Evolutionary conservation across 148 eudicot species (phyloP), one percentile per base, ranked within the genome.

Genomic region (Polygonum maritimum): DNA sequence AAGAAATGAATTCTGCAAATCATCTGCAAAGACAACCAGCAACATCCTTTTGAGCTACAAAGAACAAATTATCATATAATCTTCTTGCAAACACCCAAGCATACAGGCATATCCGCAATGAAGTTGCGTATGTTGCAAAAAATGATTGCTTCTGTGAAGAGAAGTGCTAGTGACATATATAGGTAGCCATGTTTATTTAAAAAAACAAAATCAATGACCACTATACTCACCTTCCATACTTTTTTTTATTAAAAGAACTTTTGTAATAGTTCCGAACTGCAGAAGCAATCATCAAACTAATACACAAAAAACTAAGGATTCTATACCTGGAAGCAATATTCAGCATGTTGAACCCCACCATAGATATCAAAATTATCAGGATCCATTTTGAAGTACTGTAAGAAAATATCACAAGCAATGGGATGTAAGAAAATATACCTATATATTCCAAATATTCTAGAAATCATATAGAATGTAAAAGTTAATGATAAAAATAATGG

Each of bases 321-420:
- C 15, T 22, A 77, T 40, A 89, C 93, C 91, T 89, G 86, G 78
- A 89, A 89, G 87, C 93, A 89, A 79, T 89, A 89, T 78, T 83
- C 86, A 69, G 88, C 91, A 84, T 89, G 93, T 33, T 83, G 83
- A 52, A 89, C 78, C n/a, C 93, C 93, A 55, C 93, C 93, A 81
- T 81, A 86, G 19, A 78, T 78, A 57, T 88, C 91, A 85, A 80
- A 89, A 78, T 83, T 88, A 74, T 86, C 86, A 63, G 83, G 84
- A 82, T 89, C 91, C 93, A 89, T 89, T 74, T 89, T 86, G 83
- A 84, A 89, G 78, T 89, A 89, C 93, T 89, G 87, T 81, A 76
- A 80, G 35, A 80, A 74, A 65, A 79, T 0, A 67, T 22, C 13
- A 60, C 38, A 60, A 60, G 38, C 19, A 38, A 36, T 35, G n/a